These are phyloP conservation scores for Sporisorium sorghi DNA, from an alignment of 1,284 basidiomycete genomes.

Conservation along the genomic window DNA sequence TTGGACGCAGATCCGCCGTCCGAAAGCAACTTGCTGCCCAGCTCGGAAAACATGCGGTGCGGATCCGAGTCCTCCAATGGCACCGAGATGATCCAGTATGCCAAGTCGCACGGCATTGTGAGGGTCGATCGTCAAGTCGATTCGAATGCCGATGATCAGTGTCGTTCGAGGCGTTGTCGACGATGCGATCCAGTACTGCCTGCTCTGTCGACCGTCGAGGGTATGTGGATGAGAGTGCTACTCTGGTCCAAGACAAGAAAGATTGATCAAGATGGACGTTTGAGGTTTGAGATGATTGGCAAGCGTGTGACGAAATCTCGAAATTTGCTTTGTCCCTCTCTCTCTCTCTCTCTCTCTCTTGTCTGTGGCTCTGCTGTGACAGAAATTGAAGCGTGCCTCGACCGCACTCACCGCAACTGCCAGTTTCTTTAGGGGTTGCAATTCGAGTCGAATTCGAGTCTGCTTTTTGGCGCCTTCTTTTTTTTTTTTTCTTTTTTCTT, in stretches of 20 bases:
- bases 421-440: conserved; percentile 20
- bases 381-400: conserved; percentile 9
- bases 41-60: conserved; percentile 71
- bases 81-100: conserved; percentile 74
- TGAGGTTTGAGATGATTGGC: background rate
- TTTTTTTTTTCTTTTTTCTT: background rate
- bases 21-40: conserved; percentile 69
- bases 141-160: too few relatives aligned
- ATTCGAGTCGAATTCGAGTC: too few relatives aligned
- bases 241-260: too few relatives aligned
- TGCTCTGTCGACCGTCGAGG: background rate
- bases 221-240: too few relatives aligned
- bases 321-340: background rate
- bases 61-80: conserved; percentile 72
- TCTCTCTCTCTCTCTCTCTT: background rate
- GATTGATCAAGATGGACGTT: background rate
- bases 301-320: conserved; percentile 1
- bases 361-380: background rate
- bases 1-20: conserved; percentile 54
- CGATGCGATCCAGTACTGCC: background rate
- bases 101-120: conserved; percentile 73
- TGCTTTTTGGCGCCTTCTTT: background rate
- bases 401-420: too few relatives aligned
- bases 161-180: too few relatives aligned
- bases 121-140: too few relatives aligned